A percentile compares a stretch with the other conserved stretches of the same genome.
Evolutionary conservation across 2,329 filamentous ascomycete genomes (phyloP).

Genomic region (Neonectria magnoliae): DNA sequence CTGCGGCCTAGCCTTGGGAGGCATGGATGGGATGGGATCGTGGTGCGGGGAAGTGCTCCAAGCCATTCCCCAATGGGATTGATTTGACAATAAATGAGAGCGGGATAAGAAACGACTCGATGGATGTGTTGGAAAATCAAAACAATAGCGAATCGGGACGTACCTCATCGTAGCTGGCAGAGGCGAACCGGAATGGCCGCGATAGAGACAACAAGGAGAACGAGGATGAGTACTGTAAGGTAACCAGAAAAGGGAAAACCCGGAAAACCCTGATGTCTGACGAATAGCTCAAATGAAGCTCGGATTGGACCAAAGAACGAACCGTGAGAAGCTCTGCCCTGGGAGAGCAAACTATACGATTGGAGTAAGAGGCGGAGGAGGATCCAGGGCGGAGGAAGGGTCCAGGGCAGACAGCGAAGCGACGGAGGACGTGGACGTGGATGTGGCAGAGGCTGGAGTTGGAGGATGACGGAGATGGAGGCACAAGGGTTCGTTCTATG

Average conservation of each 20-base stretch:
- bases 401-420: neutral
- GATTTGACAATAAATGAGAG: neutral
- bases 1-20: neutral
- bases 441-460: neutral
- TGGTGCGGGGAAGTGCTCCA: slow-evolving; percentile 1
- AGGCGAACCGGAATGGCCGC: neutral
- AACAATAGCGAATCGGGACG: neutral
- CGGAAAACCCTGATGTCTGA: neutral
- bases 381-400: neutral
- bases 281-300: neutral
- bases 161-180: slow-evolving; percentile 1
- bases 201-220: neutral
- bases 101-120: neutral
- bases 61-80: neutral
- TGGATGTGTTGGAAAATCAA: neutral
- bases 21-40: neutral
- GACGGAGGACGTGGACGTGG: neutral
- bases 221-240: neutral
- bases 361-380: neutral
- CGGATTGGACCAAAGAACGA: neutral
- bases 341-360: neutral
- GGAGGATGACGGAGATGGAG: neutral
- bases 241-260: neutral
- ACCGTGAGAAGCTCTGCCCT: neutral
- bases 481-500: neutral